These are phyloP conservation scores for Epichloe glyceriae DNA, from an alignment of 2,329 filamentous ascomycete species.

Conservation along the genomic window DNA sequence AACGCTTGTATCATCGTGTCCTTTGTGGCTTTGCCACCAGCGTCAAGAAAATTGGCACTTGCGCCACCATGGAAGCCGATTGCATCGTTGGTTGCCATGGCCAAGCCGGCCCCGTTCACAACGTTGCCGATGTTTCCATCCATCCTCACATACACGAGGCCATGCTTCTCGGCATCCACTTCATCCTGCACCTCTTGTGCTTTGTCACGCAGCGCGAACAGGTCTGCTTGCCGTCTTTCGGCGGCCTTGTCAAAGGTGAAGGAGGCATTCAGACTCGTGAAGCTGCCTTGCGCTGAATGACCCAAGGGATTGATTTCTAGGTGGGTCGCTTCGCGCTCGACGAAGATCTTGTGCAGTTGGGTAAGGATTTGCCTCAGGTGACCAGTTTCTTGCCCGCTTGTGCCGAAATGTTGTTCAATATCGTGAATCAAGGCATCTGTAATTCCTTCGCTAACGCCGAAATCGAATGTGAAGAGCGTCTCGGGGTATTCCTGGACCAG, in stretches of 20 bases:
- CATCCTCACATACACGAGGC: constrained; percentile 66
- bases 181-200: constrained; percentile 21
- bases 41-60: constrained; percentile 79
- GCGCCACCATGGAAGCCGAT: constrained; percentile 53
- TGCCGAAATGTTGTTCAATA: constrained; percentile 5
- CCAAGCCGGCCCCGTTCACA: constrained; percentile 79
- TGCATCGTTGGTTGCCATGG: constrained; percentile 83
- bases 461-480: constrained; percentile 10
- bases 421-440: constrained; percentile 11
- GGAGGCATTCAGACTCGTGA: constrained; percentile 23
- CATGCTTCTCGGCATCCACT: constrained; percentile 36
- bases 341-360: constrained; percentile 25
- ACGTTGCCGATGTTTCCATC: constrained; percentile 60
- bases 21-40: constrained; percentile 74
- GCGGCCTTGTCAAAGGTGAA: constrained; percentile 38
- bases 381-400: neutral
- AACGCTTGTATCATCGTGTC: constrained; percentile 71
- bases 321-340: constrained; percentile 31
- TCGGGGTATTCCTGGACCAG: constrained; percentile 5
- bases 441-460: constrained; percentile 17
- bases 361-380: constrained; percentile 12
- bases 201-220: constrained; percentile 25
- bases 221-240: constrained; percentile 23
- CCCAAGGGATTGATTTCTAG: constrained; percentile 29
- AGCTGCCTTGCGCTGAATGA: constrained; percentile 13